Conservation (phyloP, 2,329 filamentous ascomycete genomes). For the Didymella segeticola region DNA sequence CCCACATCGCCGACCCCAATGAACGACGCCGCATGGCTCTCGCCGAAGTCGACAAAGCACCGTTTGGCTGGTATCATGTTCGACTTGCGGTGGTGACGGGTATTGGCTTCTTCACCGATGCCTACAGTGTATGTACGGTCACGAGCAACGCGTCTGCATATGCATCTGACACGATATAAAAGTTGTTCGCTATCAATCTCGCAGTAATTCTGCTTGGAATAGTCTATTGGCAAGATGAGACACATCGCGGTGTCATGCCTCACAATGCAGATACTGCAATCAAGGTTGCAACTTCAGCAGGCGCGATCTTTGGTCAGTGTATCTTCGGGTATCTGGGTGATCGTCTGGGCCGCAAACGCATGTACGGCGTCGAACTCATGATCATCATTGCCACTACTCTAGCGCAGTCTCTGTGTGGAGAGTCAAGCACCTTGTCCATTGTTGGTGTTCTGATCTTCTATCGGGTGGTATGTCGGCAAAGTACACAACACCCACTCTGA, state of each 20-base stretch:
- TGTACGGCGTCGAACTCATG: conserved; percentile 70
- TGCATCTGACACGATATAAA: conserved; percentile 18
- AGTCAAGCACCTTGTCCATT: conserved; percentile 44
- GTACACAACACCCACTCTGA: not conserved
- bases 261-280: conserved; percentile 76
- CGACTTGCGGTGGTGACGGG: conserved; percentile 79
- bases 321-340: conserved; percentile 75
- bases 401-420: conserved; percentile 47
- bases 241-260: conserved; percentile 62
- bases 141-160: not conserved
- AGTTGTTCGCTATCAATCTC: conserved; percentile 65
- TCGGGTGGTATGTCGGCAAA: conserved; percentile 33
- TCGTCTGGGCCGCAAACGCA: conserved; percentile 77
- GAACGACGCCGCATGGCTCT: conserved; percentile 46
- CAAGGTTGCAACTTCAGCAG: conserved; percentile 83
- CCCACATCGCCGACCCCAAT: conserved; percentile 44
- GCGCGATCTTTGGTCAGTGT: conserved; percentile 83
- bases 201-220: conserved; percentile 74
- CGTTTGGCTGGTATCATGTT: conserved; percentile 70
- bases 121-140: conserved; percentile 58
- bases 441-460: conserved; percentile 51
- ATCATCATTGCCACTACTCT: conserved; percentile 50
- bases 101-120: conserved; percentile 88
- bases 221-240: conserved; percentile 69
- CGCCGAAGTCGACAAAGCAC: conserved; percentile 47